A percentile compares a stretch with the other conserved stretches of the same genome.
phyloP scores from a whole-genome alignment of 768 basidiomycete genomes.

The Termitomyces sp. region DNA sequence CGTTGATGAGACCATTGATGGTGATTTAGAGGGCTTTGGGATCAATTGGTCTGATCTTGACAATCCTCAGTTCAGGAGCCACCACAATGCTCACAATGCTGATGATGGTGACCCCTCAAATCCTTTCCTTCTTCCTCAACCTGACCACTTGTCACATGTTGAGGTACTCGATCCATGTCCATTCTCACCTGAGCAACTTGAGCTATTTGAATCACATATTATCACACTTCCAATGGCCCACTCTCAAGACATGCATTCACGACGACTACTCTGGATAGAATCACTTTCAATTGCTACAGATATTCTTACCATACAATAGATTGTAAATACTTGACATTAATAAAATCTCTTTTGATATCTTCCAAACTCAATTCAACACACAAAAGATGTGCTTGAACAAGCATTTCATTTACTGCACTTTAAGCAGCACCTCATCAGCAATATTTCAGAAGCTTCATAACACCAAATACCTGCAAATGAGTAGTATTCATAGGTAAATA shows the following conservation, averaged over 20 bases:
- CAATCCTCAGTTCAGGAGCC: slow-evolving; percentile 4
- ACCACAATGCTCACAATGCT: slow-evolving; percentile 17
- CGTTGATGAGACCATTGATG: slow-evolving; percentile 11
- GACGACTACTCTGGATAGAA: too few species aligned
- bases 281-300: neutral
- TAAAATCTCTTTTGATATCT: too few species aligned
- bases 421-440: too few species aligned
- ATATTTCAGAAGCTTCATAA: too few species aligned
- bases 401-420: too few species aligned
- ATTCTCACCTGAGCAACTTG: neutral
- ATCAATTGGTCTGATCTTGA: slow-evolving; percentile 25
- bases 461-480: too few species aligned
- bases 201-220: neutral
- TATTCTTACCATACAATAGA: neutral
- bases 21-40: slow-evolving; percentile 23
- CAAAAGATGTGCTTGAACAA: too few species aligned
- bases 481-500: too few species aligned
- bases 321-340: too few species aligned
- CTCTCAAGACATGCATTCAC: too few species aligned
- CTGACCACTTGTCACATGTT: neutral
- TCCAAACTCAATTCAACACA: too few species aligned
- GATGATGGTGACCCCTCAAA: neutral
- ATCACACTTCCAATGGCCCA: neutral
- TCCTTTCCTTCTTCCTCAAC: neutral
- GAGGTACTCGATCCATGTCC: neutral